Evolutionary conservation across 2,329 filamentous ascomycete genomes (phyloP), one percentile per base, ranked within the genome.

Genomic region (Paecilomyces dactylethromorphus): DNA sequence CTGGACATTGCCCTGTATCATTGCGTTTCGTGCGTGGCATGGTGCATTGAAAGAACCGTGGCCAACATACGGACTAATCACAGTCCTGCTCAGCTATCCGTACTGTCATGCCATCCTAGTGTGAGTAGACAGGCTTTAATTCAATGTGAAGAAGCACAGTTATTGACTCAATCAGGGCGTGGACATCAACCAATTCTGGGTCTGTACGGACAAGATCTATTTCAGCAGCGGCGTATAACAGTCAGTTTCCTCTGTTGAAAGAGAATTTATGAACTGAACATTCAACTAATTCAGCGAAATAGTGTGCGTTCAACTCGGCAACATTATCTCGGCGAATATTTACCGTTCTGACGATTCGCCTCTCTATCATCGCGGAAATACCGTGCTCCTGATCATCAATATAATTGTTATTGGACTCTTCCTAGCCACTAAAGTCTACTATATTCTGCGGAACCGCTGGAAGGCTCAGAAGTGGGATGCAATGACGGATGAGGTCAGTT

Each of bases 181-280:
- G 84, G 71, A 85, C 81, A 1, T 85, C 83, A 2, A 79, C 84
- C 55, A 89, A 88, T 65, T 82, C 84, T 1, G 85, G 86, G 62
- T 78, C 81, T 0, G 84, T 89, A 10, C 78, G 85, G 11, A 84
- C 82, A 5, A 76, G 86, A 6, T 84, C 86, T 1, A 84, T 89
- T 1, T 83, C 84, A 0, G 82, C 84, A 0, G 85, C 67, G 5
- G 49, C 84, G n/a, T 88, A 88, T 70, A 88, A 87, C 65, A 76
- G 74, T 77, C 63, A 63, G 70, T 62, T 24, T 12, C 29, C 45
- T 55, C 32, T 10, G 18, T 29, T 39, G 3, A 12, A 26, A 26
- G 24, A 26, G 3, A 5, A 26, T 21, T 50, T 22, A 45, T 51
- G 39, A 15, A 54, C 29, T 53, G 6, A 55, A 59, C 13, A 51